Base-by-base conservation (phyloP, 176 grass and related monocot species). In the Zea luxurians region DNA sequence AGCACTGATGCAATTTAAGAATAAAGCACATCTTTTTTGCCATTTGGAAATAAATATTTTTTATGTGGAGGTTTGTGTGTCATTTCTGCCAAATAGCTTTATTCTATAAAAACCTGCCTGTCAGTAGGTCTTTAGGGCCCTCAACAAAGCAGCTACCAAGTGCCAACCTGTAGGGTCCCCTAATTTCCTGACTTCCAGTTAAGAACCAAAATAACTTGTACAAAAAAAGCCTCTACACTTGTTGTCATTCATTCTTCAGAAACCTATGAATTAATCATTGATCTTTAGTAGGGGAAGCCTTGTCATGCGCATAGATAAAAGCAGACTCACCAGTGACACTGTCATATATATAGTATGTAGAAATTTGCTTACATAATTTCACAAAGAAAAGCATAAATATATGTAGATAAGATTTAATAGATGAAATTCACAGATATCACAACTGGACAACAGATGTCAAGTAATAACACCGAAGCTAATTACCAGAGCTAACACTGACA, bases 1-100 rank as follows among this genome's bases (percentile, higher is more conserved):
- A 38, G 18, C 61, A 42, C 13, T 55, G 47, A 53, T 84, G 38
- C 13, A 69, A 20, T 65, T 48, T 44, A 75, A 80, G 58, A 81
- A 81, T 77, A 81, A 85, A 76, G 58, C 37, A 57, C 9, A 66
- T 85, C 4, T 53, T 79, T n/a, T 77, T 27, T 77, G 35, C 49
- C 43, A 58, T 71, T 76, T 80, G 65, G 66, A 48, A 70, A 65
- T 58, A 50, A 80, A 57, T 66, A 27, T 80, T 55, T 55, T 74
- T 40, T 77, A 36, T 44, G 7, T 36, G 42, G n/a, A 65, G 35
- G 34, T 76, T 15, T 70, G 17, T 48, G 15, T 7, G 3, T 60
- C 2, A 43, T 59, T 66, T 77, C 41, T 81, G 17, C 37, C 16
- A 74, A 66, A 45, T 41, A 13, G 36, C 43, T 52, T 78, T 80